phyloP scores from a whole-genome alignment of 768 basidiomycete genomes.

The Pleurotus tuber-regium region DNA sequence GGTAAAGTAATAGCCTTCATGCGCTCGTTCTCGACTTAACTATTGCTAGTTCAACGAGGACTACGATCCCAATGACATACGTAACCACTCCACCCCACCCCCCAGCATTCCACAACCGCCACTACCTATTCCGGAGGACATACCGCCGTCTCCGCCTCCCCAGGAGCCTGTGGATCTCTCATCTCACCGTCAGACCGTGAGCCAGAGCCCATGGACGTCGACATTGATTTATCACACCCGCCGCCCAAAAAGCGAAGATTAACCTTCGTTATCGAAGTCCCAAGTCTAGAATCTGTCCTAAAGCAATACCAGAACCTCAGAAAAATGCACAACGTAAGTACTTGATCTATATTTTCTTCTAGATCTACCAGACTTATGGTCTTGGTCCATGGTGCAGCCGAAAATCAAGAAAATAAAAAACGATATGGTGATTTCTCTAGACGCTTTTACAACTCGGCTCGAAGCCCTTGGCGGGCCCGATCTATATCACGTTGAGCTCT shows the following conservation, averaged over 20 bases:
- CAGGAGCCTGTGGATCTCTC: no score
- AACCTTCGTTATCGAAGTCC: neutral
- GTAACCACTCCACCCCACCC: no score
- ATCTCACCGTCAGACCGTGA: neutral
- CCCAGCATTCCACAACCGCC: no score
- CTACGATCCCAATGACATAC: no score
- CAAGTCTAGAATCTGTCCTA: neutral
- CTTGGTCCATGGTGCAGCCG: slow-evolving; percentile 10
- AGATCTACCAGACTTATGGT: neutral
- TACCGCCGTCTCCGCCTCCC: no score
- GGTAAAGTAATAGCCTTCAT: no score
- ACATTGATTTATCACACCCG: neutral
- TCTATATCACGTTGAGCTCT: slow-evolving; percentile 23
- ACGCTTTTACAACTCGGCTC: slow-evolving; percentile 13
- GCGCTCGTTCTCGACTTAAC: no score
- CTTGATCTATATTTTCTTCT: neutral
- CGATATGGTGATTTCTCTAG: neutral
- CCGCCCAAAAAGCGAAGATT: neutral
- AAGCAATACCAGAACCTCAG: neutral
- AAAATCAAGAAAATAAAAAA: slow-evolving; percentile 18
- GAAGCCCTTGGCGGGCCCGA: slow-evolving; percentile 20
- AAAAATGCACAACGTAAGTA: neutral
- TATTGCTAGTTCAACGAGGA: no score
- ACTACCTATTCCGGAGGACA: no score
- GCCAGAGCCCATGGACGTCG: neutral